Evolutionary conservation across 345 rosid genomes (phyloP).

Genomic region (Boechera stricta): DNA sequence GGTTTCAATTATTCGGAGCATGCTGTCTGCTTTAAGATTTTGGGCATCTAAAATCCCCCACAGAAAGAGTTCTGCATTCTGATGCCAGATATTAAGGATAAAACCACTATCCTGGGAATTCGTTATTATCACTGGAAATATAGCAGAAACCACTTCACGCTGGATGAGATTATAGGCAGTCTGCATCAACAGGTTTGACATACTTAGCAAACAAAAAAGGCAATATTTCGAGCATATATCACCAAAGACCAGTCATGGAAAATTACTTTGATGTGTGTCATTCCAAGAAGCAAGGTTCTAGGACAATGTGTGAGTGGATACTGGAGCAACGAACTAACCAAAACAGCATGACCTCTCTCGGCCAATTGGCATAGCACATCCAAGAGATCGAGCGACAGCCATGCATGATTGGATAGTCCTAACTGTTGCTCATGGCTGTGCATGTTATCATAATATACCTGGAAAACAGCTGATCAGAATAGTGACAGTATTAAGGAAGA

Average conservation of each 20-base stretch:
- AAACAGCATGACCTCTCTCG: conserved; percentile 79
- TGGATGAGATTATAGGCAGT: conserved; percentile 85
- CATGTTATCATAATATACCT: conserved; percentile 73
- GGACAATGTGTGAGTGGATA: conserved; percentile 86
- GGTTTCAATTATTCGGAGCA: conserved; percentile 66
- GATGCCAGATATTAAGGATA: conserved; percentile 77
- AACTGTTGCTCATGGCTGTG: conserved; percentile 65
- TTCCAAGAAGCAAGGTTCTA: conserved; percentile 83
- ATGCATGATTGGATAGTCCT: conserved; percentile 80
- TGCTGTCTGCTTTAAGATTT: conserved; percentile 59
- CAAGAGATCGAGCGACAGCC: conserved; percentile 83
- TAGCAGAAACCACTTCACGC: conserved; percentile 65
- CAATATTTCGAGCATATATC: conserved; percentile 14
- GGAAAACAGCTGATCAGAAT: conserved; percentile 41
- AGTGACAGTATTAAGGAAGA: conserved; percentile 18
- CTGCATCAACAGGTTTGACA: conserved; percentile 51
- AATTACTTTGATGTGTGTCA: conserved; percentile 79
- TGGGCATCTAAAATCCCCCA: conserved; percentile 72
- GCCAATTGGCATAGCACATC: conserved; percentile 87
- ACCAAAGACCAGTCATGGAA: background rate
- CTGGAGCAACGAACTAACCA: conserved; percentile 70
- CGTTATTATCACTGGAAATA: conserved; percentile 70
- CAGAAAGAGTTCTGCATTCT: conserved; percentile 70
- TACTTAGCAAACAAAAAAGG: conserved; percentile 30
- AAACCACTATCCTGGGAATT: conserved; percentile 57